Percentiles rank a stretch among this genome's conserved stretches.
These are phyloP conservation scores for Curvularia verruculosa DNA, from an alignment of 2,329 filamentous ascomycete species.

Conservation along the genomic window DNA sequence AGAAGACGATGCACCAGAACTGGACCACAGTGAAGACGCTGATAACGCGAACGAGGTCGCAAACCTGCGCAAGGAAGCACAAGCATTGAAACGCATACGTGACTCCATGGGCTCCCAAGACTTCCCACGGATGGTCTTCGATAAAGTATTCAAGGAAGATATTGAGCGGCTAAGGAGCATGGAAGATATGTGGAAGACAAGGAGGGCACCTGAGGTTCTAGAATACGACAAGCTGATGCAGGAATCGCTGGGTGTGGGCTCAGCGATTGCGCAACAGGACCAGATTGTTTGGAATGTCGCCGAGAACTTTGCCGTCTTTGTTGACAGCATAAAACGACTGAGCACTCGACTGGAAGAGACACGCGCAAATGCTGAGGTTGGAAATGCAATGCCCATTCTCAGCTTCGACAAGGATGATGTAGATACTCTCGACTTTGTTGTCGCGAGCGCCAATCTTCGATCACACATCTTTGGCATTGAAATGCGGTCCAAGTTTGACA, in stretches of 20 bases:
- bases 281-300: slow-evolving; percentile 80
- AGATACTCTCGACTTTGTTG: slow-evolving; percentile 93
- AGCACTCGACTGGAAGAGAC: slow-evolving; percentile 73
- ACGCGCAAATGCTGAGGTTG: slow-evolving; percentile 61
- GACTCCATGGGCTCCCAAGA: slow-evolving; percentile 77
- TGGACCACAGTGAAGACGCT: slow-evolving; percentile 79
- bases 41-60: slow-evolving; percentile 89
- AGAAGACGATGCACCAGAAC: slow-evolving; percentile 79
- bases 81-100: slow-evolving; percentile 82
- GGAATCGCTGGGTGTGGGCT: slow-evolving; percentile 58
- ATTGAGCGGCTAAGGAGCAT: slow-evolving; percentile 82
- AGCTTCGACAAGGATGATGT: slow-evolving; percentile 96
- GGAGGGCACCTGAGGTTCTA: slow-evolving; percentile 74
- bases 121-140: slow-evolving; percentile 81
- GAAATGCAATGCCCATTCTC: slow-evolving; percentile 64
- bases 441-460: slow-evolving; percentile 86
- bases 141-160: slow-evolving; percentile 90
- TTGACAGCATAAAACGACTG: slow-evolving; percentile 78
- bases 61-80: slow-evolving; percentile 82
- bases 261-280: slow-evolving; percentile 66
- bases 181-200: slow-evolving; percentile 95
- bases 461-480: slow-evolving; percentile 90
- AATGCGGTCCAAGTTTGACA: slow-evolving; percentile 88
- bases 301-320: slow-evolving; percentile 87
- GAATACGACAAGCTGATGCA: slow-evolving; percentile 68